Percentiles rank a stretch among this genome's conserved stretches.
These are phyloP conservation scores for Herpetomonas samuelpessoai DNA, from an alignment of 208 protist species.

Conservation along the genomic window DNA sequence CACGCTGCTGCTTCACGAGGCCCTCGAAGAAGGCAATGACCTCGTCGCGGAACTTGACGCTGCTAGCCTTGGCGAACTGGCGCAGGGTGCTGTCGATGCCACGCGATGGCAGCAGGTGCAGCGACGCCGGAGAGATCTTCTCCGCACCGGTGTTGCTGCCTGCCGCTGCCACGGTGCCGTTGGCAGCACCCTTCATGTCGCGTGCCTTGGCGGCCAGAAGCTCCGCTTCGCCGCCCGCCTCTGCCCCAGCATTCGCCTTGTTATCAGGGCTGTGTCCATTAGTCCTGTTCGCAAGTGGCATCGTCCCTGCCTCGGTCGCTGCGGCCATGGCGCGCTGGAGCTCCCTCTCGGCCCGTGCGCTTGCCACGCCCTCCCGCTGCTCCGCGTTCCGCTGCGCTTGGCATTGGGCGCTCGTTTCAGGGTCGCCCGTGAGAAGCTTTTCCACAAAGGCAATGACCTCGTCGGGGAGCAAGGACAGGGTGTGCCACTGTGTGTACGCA, in stretches of 20 bases:
- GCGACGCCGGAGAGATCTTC: background rate
- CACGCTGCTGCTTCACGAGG: constrained; percentile 52
- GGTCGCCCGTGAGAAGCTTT: constrained; percentile 33
- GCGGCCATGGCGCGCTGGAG: no score
- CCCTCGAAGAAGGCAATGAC: constrained; percentile 66
- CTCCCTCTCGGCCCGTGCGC: constrained; percentile 11
- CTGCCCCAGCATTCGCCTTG: no score
- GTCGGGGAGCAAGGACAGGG: constrained; percentile 47
- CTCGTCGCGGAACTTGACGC: constrained; percentile 75
- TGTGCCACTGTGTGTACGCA: constrained; percentile 23
- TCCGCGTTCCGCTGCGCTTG: constrained; percentile 23
- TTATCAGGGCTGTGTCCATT: no score
- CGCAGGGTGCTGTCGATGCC: background rate
- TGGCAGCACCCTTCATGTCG: background rate
- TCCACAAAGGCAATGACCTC: constrained; percentile 50
- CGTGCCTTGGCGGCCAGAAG: no score
- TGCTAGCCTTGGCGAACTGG: constrained; percentile 25
- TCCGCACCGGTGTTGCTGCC: background rate
- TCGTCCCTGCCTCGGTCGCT: no score
- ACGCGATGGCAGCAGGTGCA: background rate
- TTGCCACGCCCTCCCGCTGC: constrained; percentile 4
- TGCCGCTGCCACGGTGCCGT: background rate
- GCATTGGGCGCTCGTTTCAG: constrained; percentile 17
- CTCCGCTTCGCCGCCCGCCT: no score
- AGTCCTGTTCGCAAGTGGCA: no score